Evolutionary conservation across 2,329 filamentous ascomycete species (phyloP).

Genomic region (Trichoderma citrinoviride): DNA sequence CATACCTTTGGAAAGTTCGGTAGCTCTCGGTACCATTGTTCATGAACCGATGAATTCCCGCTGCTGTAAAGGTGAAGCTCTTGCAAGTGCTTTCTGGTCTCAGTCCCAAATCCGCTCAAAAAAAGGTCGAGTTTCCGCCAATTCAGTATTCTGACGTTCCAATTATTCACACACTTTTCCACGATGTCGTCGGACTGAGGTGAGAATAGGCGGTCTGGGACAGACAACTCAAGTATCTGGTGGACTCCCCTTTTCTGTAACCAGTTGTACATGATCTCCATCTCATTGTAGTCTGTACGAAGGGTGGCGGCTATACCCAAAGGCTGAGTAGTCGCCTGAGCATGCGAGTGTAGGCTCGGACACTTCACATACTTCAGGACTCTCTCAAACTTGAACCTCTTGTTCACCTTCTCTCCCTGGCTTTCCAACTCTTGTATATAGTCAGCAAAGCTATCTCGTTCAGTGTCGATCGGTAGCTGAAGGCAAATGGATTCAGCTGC

Average conservation of each 20-base stretch:
- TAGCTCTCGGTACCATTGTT: neutral
- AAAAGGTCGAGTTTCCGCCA: neutral
- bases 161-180: neutral
- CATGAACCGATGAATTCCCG: neutral
- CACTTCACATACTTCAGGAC: too few relatives aligned
- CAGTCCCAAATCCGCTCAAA: rapidly evolving
- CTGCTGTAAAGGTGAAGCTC: neutral
- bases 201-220: neutral
- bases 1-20: neutral
- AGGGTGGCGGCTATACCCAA: too few relatives aligned
- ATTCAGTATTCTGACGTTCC: neutral
- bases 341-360: too few relatives aligned
- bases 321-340: too few relatives aligned
- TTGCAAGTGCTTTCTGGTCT: neutral
- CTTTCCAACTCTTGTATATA: too few relatives aligned
- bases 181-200: neutral
- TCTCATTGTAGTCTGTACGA: too few relatives aligned
- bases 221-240: neutral
- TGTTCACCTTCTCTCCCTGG: too few relatives aligned
- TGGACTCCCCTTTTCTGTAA: rapidly evolving
- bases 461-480: too few relatives aligned
- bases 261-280: neutral
- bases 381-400: too few relatives aligned
- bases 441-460: too few relatives aligned
- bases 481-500: too few relatives aligned